Evolutionary conservation across 2,329 filamentous ascomycete species (phyloP), one percentile per base, ranked within the genome.

Genomic region (Paecilomyces sp.): DNA sequence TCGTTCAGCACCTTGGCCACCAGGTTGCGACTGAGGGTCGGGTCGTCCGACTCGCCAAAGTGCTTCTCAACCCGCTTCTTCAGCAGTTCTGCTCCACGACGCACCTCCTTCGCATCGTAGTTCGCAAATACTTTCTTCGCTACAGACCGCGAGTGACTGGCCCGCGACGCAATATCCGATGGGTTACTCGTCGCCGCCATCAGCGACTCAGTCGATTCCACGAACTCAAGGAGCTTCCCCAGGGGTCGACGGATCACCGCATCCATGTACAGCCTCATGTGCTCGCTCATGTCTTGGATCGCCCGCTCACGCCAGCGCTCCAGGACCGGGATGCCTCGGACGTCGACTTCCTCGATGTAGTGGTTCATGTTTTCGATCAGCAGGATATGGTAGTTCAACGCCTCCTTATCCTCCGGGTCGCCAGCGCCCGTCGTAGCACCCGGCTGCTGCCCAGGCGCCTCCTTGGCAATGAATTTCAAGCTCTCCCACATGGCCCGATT

Each of bases 301-400:
- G 93, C 94, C 60, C 88, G 88, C 47, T 87, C 85, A 69, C 87
- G 89, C 90, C 92, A 97, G 66, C 90, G 86, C 61, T 90, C 86
- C 3, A 97, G 82, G 0, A 96, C 86, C 7, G 89, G 83, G 63
- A 94, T 85, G 41, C 84, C 83, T 18, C 85, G 83, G 15, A 88
- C 79, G 65, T 96, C 91, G 8, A 96, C 89, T 74, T 97, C 92
- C 72, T 97, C 92, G 11, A 94, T 81, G 76, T 96, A 97, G 75
- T 96, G 92, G 71, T 97, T 95, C 92, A 97, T 97, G 74, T 99
- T 99, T 75, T 99, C 93, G 66, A 99, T 97, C 58, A 97, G 83
- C 34, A 97, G 83, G 68, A 99, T 96, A 75, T 97, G 92, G 77
- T 96, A 96, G 77, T 97, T 97, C 62, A 99, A 84, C 4, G 92